Conservation (phyloP, 2,329 filamentous ascomycete genomes). For the Colletotrichum orbiculare region DNA sequence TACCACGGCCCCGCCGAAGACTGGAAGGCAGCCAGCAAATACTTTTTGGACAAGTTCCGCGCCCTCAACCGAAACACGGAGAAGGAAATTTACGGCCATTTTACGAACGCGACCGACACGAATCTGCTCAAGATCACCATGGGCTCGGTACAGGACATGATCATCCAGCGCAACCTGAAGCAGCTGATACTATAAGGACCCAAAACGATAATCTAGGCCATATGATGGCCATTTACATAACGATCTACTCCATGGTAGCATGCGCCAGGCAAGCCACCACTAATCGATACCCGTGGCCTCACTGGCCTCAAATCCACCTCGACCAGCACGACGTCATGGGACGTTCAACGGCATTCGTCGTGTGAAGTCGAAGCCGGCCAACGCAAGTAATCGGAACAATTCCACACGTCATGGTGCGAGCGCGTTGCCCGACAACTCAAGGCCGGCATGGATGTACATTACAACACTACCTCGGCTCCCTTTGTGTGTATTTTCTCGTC, state of each 20-base stretch:
- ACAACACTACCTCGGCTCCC: constrained; percentile 3
- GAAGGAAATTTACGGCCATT: constrained; percentile 72
- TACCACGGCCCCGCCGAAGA: constrained; percentile 79
- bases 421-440: background rate
- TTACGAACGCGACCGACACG: constrained; percentile 72
- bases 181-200: constrained; percentile 74
- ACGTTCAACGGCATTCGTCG: background rate
- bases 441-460: constrained; percentile 30
- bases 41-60: constrained; percentile 84
- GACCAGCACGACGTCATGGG: background rate
- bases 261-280: constrained; percentile 16
- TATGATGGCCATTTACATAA: background rate
- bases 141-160: constrained; percentile 88
- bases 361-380: background rate
- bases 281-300: constrained; percentile 35
- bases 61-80: constrained; percentile 77
- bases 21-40: constrained; percentile 80
- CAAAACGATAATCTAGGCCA: constrained; percentile 21
- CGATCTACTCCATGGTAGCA: background rate
- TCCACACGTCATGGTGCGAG: constrained; percentile 2
- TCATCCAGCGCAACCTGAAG: constrained; percentile 85
- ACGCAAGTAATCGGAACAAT: background rate
- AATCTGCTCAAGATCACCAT: constrained; percentile 88
- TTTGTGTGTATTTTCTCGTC: constrained; percentile 31
- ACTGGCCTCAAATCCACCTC: constrained; percentile 8